phyloP scores from a whole-genome alignment of 2,329 filamentous ascomycete species.

The Trichoderma brevicompactum region DNA sequence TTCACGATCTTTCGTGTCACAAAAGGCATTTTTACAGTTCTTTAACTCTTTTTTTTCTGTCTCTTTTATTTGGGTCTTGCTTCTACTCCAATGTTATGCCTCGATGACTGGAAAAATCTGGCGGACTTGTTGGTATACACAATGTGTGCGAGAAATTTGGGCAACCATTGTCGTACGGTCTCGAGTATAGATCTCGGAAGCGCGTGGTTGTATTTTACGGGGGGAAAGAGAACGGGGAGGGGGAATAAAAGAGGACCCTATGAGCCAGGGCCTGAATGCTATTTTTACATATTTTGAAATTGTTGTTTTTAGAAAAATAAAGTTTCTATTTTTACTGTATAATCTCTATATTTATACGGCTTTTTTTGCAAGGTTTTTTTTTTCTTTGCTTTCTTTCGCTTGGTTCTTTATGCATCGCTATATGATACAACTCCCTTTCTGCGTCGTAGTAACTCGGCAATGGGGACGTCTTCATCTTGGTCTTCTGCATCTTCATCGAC shows the following conservation, averaged over 20 bases:
- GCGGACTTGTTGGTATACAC: conserved; percentile 25
- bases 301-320: conserved; percentile 17
- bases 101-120: conserved; percentile 17
- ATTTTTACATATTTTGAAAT: conserved; percentile 17
- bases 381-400: conserved; percentile 27
- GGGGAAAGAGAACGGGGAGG: background rate
- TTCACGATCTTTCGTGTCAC: conserved; percentile 17
- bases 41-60: background rate
- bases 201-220: conserved; percentile 1
- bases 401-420: background rate
- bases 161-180: conserved; percentile 18
- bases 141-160: conserved; percentile 13
- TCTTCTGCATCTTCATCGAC: conserved; percentile 74
- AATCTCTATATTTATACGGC: conserved; percentile 1
- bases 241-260: background rate
- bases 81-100: conserved; percentile 13
- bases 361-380: conserved; percentile 29
- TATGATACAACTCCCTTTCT: conserved; percentile 45
- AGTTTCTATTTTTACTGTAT: background rate
- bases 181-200: conserved; percentile 21
- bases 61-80: background rate
- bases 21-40: conserved; percentile 30
- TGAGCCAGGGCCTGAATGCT: conserved; percentile 4
- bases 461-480: conserved; percentile 64
- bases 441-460: conserved; percentile 68